Conservation (phyloP, 2,329 filamentous ascomycete species). For the Hymenoscyphus repandus region DNA sequence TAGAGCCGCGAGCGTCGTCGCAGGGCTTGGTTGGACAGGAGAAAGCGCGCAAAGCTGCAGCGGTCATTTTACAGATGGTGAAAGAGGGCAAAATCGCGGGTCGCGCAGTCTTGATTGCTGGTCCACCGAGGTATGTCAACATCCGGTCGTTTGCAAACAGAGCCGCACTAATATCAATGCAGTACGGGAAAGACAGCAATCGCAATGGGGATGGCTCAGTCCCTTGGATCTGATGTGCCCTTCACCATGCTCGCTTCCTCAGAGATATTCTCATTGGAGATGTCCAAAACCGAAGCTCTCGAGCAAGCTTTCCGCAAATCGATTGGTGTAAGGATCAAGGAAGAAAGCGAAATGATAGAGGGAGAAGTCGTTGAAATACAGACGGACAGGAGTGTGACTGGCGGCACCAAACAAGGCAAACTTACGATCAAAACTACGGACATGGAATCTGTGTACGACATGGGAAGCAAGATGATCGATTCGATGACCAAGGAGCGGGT, state of each 20-base stretch:
- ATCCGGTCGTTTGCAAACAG: neutral
- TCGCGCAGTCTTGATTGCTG: slow-evolving; percentile 87
- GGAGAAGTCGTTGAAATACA: slow-evolving; percentile 98
- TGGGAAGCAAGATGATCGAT: slow-evolving; percentile 99
- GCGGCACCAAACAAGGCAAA: slow-evolving; percentile 96
- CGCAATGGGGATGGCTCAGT: slow-evolving; percentile 98
- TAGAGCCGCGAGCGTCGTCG: slow-evolving; percentile 78
- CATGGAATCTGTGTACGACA: slow-evolving; percentile 99
- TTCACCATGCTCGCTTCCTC: slow-evolving; percentile 95
- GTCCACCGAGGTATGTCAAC: slow-evolving; percentile 68
- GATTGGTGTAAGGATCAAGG: slow-evolving; percentile 96
- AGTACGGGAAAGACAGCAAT: slow-evolving; percentile 98
- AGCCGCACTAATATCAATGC: slow-evolving; percentile 7
- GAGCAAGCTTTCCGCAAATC: slow-evolving; percentile 99
- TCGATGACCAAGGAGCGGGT: slow-evolving; percentile 99
- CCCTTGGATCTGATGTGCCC: slow-evolving; percentile 85
- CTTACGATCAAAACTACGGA: slow-evolving; percentile 99
- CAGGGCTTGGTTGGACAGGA: slow-evolving; percentile 95
- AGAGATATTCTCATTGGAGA: slow-evolving; percentile 97
- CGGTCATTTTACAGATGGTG: slow-evolving; percentile 96
- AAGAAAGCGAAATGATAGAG: slow-evolving; percentile 98
- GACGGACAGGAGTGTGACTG: slow-evolving; percentile 94
- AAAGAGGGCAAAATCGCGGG: slow-evolving; percentile 98
- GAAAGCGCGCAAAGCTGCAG: slow-evolving; percentile 93
- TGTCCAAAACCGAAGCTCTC: slow-evolving; percentile 98